Evolutionary conservation across 768 basidiomycete species (phyloP), one percentile per base, ranked within the genome.

Genomic region (Podaxis sp.): DNA sequence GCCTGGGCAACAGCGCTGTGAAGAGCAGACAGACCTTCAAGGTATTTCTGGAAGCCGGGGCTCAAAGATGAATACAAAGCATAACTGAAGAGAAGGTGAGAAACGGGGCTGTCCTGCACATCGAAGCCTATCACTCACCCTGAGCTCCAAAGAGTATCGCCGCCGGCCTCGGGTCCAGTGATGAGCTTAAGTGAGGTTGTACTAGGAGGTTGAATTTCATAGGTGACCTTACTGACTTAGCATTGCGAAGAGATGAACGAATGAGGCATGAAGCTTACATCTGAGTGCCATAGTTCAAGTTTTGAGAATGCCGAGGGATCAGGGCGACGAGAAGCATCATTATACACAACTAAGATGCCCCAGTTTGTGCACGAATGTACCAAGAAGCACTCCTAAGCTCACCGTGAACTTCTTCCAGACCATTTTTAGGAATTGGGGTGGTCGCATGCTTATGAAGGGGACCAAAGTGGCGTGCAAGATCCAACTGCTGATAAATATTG

Each of bases 31-130:
- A 92, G 77, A 25, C 86, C 85, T 67, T 93, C 91, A 57, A 94
- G 80, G 73, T 93, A 93, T 50, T 77, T 82, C 69, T 93, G 90
- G 74, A 92, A 80, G 12, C 83, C 84, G 0, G 85, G 81, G 68
- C 92, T 93, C 63, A 93, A 77, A 47, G 87, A 89, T 2, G 91
- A 93, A 76, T 93, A 93, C n/a, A 93, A 78, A 2, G 90, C 88
- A 69, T 91, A 91, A 40, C 90, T 91, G 59, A 49, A 27, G 38
- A 29, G 27, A 33, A 25, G 47, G 24, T 43, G 38, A 57, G 40
- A 57, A 7, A 36, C 3, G 22, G 25, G 37, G 50, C 11, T 41
- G 36, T 1, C 33, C 13, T 29, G 19, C 33, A 38, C 25, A 52
- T 52, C 9, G 13, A 29, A 29, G 36, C 46, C 17, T 24, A 19